Base-by-base conservation (phyloP, 768 basidiomycete genomes). In the Leucocoprinus birnbaumii region DNA sequence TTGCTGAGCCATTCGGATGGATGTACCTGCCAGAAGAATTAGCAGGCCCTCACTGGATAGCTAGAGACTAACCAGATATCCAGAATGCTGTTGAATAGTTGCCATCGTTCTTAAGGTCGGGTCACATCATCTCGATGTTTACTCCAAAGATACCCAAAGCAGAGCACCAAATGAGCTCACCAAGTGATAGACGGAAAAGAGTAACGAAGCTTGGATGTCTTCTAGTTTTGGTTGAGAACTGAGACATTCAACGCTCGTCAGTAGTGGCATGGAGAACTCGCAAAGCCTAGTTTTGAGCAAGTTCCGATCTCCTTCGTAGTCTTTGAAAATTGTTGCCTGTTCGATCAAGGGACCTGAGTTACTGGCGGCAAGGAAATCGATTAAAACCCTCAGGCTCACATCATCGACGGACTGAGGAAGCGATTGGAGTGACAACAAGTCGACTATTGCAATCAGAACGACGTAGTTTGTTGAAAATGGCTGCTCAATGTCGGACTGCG, bases 1-100 rank as follows among this genome's bases (percentile, higher is more conserved):
- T 14, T 46, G 45, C 45, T 63, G 62, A 10, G 59, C 62, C 59
- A 59, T 58, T 21, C 61, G 49, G 42, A 63, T 61, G n/a, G 62
- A 51, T 3, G 43, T 53, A 10, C 48, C 59, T 62, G 25, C 13
- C 6, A 18, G n/a, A 50, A 22, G 22, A 22, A 2, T 16, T 24
- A n/a, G n/a, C 27, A 4, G 24, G 25, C 14, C 26, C 14, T 21
- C 26, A 24, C n/a, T 35, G 5, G 7, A 45, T 16, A 8, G 5
- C 11, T 31, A 31, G 11, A 31, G 31, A 31, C 49, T 51, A 22
- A 51, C 43, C 22, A 16, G 31, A 42, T 35, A 22, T 26, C 51
- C 35, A 44, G 21, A 47, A 54, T 42, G 43, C 47, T 14, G 40
- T 27, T 18, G 48, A 22, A 25, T 50, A 27, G 27, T 51, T 51